Evolutionary conservation across 768 basidiomycete genomes (phyloP).

Genomic region (Kwoniella heveanensis): DNA sequence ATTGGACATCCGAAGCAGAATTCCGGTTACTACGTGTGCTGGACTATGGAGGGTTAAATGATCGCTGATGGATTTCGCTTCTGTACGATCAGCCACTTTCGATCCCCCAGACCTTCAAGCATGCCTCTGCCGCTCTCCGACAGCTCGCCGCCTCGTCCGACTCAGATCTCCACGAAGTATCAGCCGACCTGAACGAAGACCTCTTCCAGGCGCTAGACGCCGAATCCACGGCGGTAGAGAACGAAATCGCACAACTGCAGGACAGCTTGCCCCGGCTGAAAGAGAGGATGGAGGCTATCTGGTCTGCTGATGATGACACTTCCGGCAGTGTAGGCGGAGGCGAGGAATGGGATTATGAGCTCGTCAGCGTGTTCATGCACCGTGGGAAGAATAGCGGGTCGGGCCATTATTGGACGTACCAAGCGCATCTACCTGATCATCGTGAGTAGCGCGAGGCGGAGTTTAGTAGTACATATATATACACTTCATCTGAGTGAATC

Average conservation of each 20-base stretch:
- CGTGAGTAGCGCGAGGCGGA: constrained; percentile 48
- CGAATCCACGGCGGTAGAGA: constrained; percentile 26
- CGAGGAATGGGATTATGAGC: constrained; percentile 69
- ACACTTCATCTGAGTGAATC: no score
- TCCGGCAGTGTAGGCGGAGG: constrained; percentile 65
- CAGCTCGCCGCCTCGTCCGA: constrained; percentile 4
- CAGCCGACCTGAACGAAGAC: constrained; percentile 30
- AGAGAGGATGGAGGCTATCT: constrained; percentile 65
- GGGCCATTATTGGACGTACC: constrained; percentile 90
- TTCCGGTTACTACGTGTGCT: no score
- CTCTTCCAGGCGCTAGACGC: constrained; percentile 36
- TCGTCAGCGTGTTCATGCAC: constrained; percentile 91
- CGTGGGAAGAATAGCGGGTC: constrained; percentile 60
- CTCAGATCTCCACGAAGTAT: not conserved
- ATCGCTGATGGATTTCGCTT: no score
- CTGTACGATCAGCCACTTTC: constrained; percentile 49
- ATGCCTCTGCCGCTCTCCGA: constrained; percentile 25
- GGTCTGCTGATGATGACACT: constrained; percentile 61
- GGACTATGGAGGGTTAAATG: no score
- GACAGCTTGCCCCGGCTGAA: constrained; percentile 28
- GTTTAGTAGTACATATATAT: constrained; percentile 4
- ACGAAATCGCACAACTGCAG: constrained; percentile 37
- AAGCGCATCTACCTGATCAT: constrained; percentile 75
- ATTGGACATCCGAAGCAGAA: no score
- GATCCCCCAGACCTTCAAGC: constrained; percentile 38